Conservation (phyloP, 352 stramenopile genomes). For the Phytophthora vignae region DNA sequence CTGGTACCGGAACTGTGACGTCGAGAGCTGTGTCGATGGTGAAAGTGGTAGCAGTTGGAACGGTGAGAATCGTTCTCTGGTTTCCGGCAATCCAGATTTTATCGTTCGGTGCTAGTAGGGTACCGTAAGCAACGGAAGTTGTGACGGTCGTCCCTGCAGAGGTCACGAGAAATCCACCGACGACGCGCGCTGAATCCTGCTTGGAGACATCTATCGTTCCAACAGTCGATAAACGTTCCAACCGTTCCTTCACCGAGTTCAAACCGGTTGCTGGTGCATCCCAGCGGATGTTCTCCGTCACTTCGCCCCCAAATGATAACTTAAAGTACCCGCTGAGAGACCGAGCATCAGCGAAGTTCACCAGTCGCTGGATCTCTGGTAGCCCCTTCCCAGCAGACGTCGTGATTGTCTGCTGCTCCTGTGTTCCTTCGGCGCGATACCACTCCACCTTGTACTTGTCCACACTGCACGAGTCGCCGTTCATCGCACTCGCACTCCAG, state of each 20-base stretch:
- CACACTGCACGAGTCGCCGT: constrained; percentile 46
- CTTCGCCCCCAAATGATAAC: constrained; percentile 65
- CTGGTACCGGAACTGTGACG: constrained; percentile 49
- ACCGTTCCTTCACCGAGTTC: constrained; percentile 70
- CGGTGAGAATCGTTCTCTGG: constrained; percentile 38
- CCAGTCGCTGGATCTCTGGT: constrained; percentile 70
- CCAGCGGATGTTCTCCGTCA: constrained; percentile 78
- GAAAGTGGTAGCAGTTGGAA: constrained; percentile 18
- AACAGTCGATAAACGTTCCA: constrained; percentile 72
- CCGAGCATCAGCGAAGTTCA: constrained; percentile 62
- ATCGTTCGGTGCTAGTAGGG: constrained; percentile 43
- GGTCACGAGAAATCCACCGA: constrained; percentile 59
- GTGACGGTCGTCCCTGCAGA: constrained; percentile 42
- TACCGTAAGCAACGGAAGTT: constrained; percentile 28
- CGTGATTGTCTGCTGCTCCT: constrained; percentile 81
- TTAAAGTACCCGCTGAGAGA: constrained; percentile 78
- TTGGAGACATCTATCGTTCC: constrained; percentile 70
- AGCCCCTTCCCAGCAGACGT: constrained; percentile 75
- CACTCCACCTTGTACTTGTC: constrained; percentile 84
- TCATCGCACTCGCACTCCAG: constrained; percentile 48
- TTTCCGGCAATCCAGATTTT: constrained; percentile 68
- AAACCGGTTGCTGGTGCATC: constrained; percentile 62
- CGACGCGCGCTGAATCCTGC: constrained; percentile 50
- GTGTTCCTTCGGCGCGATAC: constrained; percentile 64
- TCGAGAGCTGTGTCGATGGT: constrained; percentile 30